These are phyloP conservation scores for Albizia julibrissin DNA, from an alignment of 306 rosid genomes.

Conservation along the genomic window DNA sequence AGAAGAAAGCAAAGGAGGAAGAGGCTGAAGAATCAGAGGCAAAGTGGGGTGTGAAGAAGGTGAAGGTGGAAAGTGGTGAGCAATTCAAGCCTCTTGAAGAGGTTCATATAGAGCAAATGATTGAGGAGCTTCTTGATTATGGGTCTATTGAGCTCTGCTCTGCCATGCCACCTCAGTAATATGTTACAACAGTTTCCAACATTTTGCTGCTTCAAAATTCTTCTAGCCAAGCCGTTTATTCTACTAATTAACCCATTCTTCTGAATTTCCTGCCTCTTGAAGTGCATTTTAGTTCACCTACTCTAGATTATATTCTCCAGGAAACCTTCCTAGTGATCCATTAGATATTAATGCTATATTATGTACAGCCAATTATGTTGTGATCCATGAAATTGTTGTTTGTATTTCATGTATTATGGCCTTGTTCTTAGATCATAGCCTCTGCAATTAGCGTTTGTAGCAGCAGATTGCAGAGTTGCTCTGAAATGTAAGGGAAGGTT, in stretches of 20 bases:
- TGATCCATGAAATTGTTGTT: conserved; percentile 33
- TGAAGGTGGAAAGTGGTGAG: conserved; percentile 43
- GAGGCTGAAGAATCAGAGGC: conserved; percentile 27
- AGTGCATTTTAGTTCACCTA: conserved; percentile 2
- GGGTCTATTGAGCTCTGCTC: conserved; percentile 70
- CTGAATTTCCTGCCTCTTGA: neutral
- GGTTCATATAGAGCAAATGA: conserved; percentile 74
- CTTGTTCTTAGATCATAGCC: conserved; percentile 20
- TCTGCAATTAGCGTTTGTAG: neutral
- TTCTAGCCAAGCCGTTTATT: conserved; percentile 27
- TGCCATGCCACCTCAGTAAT: conserved; percentile 30
- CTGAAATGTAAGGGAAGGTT: conserved; percentile 20
- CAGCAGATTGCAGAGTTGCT: conserved; percentile 2
- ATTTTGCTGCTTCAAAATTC: neutral
- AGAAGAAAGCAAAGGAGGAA: conserved; percentile 28
- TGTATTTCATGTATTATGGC: conserved; percentile 28
- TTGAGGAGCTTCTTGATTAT: conserved; percentile 65
- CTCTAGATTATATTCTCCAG: conserved; percentile 2
- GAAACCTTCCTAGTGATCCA: conserved; percentile 37
- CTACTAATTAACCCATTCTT: conserved; percentile 47
- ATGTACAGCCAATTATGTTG: conserved; percentile 33
- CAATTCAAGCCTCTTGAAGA: conserved; percentile 58
- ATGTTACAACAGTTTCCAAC: neutral
- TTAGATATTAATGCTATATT: conserved; percentile 32
- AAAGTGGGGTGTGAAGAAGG: conserved; percentile 38